A percentile compares a stretch with the other conserved stretches of the same genome.
phyloP scores from a whole-genome alignment of 805 yeast genomes.

The Lachancea cidri region DNA sequence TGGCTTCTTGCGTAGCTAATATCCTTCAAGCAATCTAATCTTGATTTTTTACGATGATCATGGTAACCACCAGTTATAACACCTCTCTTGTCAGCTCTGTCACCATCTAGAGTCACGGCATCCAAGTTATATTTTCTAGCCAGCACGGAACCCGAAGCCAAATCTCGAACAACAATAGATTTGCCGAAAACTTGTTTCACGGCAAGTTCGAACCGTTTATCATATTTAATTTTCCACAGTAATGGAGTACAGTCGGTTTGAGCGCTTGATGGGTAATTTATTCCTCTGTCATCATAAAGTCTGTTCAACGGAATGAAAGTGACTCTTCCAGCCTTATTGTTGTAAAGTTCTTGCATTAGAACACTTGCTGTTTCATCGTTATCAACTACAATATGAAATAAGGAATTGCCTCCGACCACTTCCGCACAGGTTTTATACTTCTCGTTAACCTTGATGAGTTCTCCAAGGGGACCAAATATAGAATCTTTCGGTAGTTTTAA shows the following conservation, averaged over 20 bases:
- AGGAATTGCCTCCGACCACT: slow-evolving; percentile 78
- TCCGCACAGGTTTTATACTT: slow-evolving; percentile 84
- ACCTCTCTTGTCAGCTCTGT: slow-evolving; percentile 78
- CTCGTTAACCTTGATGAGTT: slow-evolving; percentile 72
- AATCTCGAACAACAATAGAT: slow-evolving; percentile 67
- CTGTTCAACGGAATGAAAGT: slow-evolving; percentile 89
- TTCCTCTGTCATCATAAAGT: slow-evolving; percentile 36
- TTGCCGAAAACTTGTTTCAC: slow-evolving; percentile 76
- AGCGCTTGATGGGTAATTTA: slow-evolving; percentile 55
- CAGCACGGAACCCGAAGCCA: slow-evolving; percentile 62
- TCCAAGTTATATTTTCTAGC: slow-evolving; percentile 56
- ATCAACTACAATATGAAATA: slow-evolving; percentile 88
- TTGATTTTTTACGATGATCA: slow-evolving; percentile 53
- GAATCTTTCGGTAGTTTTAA: slow-evolving; percentile 49
- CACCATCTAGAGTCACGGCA: slow-evolving; percentile 91
- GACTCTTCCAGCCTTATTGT: slow-evolving; percentile 73
- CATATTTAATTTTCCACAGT: slow-evolving; percentile 64
- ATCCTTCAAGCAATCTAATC: slow-evolving; percentile 63
- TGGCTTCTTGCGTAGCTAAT: slow-evolving; percentile 44
- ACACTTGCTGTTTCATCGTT: slow-evolving; percentile 76
- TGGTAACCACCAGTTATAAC: slow-evolving; percentile 84
- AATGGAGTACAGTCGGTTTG: slow-evolving; percentile 65
- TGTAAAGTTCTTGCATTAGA: slow-evolving; percentile 68
- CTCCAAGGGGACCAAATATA: slow-evolving; percentile 84
- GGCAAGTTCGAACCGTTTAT: slow-evolving; percentile 54